These are phyloP conservation scores for Vanilla planifolia DNA, from an alignment of 106 monocot species.

Conservation along the genomic window DNA sequence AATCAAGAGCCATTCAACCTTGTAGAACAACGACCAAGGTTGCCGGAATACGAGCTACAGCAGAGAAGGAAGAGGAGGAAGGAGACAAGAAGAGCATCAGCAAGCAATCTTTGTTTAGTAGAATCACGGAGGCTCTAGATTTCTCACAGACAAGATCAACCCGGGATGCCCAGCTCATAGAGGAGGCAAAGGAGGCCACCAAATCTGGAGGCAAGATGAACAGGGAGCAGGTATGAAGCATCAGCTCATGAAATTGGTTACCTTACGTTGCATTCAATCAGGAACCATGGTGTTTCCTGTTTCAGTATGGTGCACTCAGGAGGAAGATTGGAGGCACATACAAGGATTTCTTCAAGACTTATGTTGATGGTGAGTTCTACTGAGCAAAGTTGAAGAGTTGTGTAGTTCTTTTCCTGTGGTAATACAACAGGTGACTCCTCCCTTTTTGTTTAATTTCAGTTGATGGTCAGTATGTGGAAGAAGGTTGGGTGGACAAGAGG, in stretches of 20 bases:
- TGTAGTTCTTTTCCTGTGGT: background rate
- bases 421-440: too few relatives aligned
- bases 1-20: slow-evolving; percentile 8
- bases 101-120: slow-evolving; percentile 68
- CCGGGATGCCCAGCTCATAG: slow-evolving; percentile 72
- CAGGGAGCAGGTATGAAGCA: slow-evolving; percentile 58
- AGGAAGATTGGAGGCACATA: slow-evolving; percentile 99
- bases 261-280: background rate
- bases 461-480: slow-evolving; percentile 93
- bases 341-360: slow-evolving; percentile 99
- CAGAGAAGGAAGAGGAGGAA: slow-evolving; percentile 14
- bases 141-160: slow-evolving; percentile 84
- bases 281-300: background rate
- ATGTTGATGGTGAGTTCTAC: slow-evolving; percentile 68
- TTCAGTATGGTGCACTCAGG: slow-evolving; percentile 88
- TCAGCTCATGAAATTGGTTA: background rate
- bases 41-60: slow-evolving; percentile 27
- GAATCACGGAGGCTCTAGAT: slow-evolving; percentile 75
- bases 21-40: slow-evolving; percentile 7
- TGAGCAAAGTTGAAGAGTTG: too few relatives aligned
- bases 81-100: slow-evolving; percentile 15
- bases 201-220: slow-evolving; percentile 70
- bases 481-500: slow-evolving; percentile 98
- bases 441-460: slow-evolving; percentile 22
- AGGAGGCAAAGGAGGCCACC: slow-evolving; percentile 74